Evolutionary conservation across 805 yeast genomes (phyloP), one percentile per base, ranked within the genome.

Genomic region (Hanseniaspora lindneri): DNA sequence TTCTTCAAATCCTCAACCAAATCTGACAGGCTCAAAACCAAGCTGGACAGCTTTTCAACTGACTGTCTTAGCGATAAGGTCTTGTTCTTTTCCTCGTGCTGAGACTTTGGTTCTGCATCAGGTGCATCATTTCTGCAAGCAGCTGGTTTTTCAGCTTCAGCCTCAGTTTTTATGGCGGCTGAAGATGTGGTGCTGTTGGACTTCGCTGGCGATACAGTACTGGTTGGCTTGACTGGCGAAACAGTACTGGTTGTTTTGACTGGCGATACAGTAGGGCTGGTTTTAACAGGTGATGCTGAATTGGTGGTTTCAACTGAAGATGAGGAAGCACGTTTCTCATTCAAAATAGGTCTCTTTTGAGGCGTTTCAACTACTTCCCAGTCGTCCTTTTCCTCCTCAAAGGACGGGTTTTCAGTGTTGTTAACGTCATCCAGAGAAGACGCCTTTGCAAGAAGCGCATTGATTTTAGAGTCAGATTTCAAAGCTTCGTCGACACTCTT

Each of bases 11-110:
- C 70, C 10, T 67, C 57, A 39, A 83, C 73, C 39, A 78, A 75
- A 0, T 64, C 49, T 59, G 83, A 87, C 41, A 83, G 68, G 25
- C 70, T 66, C 2, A 67, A 66, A 19, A 80, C 86, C 29, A 83
- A 62, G 2, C 65, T 51, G 4, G 82, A 76, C 48, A 83, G 67
- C 53, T 74, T 79, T 54, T 80, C 89, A 28, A 83, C 79, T 1
- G 86, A 77, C 9, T 76, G 80, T 57, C 80, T 80, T 52, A 83
- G 68, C 0, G 87, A 82, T 28, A 82, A 71, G 17, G 83, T 76
- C 24, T 72, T 70, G 25, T 67, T 60, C 16, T 65, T 58, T 19
- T 57, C 52, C 17, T 62, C 39, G n/a, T n/a, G n/a, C n/a, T n/a
- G n/a, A 16, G 55, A 50, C 3, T 54, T 41, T 13, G 56, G 20